Evolutionary conservation across 78 protist genomes (phyloP), one percentile per base, ranked within the genome.

Genomic region (Dictyostelium intermedium): DNA sequence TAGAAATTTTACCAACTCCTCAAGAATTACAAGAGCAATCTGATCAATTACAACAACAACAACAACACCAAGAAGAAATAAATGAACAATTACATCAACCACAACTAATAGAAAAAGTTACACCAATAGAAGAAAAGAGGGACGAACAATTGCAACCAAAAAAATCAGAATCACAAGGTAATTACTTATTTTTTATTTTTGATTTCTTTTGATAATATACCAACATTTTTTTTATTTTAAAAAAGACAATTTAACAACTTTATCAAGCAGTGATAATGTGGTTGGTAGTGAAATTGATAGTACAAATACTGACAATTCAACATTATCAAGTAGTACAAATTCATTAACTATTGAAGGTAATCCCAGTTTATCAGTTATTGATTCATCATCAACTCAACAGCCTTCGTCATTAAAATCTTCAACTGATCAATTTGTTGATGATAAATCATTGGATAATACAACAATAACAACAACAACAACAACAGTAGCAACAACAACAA

Each of bases 241-340:
- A 30, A 53, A 11, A 45, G 66, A 18, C 0, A 70, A 30, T 70
- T 30, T 30, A 70, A 32, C 77, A 70, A 70, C 37, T 30, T 32
- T 25, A 32, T 32, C 77, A 32, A 32, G 23, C 30, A 70, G 37
- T 43, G 61, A 45, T 23, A 14, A 78, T 43, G 20, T 56, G 5
- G 20, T 35, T n/a, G 30, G 25, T 77, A 77, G 20, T 73, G 80
- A 32, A 39, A 30, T 39, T 10, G 53, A 83, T 14, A 14, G 11
- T 39, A 70, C 39, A 16, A 83, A 50, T 63, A 18, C 23, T 4
- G 91, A 84, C 47, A 84, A 43, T 61, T 61, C 20, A 5, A 70
- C 53, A 27, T 84, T 84, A 69, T 43, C 82, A 25, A 84, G 73
- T 72, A 84, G 91, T 32, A 72, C 91, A 70, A 84, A 41, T 84